phyloP scores from a whole-genome alignment of 257 asterid species.

The Solanum chmielewskii region DNA sequence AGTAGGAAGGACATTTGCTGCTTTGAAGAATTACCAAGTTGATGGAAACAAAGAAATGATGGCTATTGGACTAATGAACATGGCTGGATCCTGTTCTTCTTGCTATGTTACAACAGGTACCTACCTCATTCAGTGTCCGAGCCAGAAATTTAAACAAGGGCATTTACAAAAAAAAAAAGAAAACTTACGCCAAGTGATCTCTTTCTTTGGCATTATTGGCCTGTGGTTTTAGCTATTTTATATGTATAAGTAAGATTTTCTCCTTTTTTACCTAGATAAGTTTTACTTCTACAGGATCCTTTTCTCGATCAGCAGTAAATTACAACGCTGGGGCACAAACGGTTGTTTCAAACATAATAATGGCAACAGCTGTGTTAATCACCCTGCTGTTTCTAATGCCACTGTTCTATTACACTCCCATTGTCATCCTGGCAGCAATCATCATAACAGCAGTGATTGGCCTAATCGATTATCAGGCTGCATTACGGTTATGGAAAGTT shows the following conservation, averaged over 20 bases:
- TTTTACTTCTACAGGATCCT: constrained; percentile 49
- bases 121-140: background rate
- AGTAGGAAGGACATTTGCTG: constrained; percentile 90
- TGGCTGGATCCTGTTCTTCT: constrained; percentile 94
- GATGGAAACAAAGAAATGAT: constrained; percentile 98
- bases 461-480: constrained; percentile 71
- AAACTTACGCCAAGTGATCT: background rate
- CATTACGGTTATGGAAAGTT: constrained; percentile 67
- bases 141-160: background rate
- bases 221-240: background rate
- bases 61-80: constrained; percentile 97
- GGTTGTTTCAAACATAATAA: constrained; percentile 67
- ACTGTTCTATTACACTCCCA: constrained; percentile 76
- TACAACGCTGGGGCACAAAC: constrained; percentile 87
- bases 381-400: constrained; percentile 89
- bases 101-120: constrained; percentile 93
- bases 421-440: constrained; percentile 73
- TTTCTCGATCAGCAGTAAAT: constrained; percentile 92
- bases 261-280: background rate
- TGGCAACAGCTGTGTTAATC: constrained; percentile 76
- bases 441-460: constrained; percentile 91
- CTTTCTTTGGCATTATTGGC: background rate
- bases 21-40: constrained; percentile 77
- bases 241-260: background rate
- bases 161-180: background rate